phyloP scores from a whole-genome alignment of 495 filamentous ascomycete genomes.

The Aspergillus saccharolyticus region DNA sequence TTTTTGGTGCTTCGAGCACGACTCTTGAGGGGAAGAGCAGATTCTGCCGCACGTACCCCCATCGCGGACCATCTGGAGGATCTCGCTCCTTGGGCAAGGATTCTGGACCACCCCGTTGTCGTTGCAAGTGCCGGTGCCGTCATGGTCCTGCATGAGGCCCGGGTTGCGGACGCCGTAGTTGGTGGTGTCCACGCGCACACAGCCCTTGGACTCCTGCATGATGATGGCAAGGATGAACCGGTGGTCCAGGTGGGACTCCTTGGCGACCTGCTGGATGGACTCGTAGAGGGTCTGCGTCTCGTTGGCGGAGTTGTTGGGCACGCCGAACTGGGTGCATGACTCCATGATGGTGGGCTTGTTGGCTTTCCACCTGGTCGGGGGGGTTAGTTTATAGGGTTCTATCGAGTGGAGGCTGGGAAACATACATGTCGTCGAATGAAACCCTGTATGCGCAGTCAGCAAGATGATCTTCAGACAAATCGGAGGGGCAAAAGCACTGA shows the following conservation, averaged over 20 bases:
- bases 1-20: not conserved
- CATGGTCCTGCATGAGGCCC: not conserved
- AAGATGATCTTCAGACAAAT: too few relatives aligned
- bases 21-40: not conserved
- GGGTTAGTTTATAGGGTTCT: too few relatives aligned
- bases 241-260: not conserved
- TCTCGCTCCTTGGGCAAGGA: not conserved
- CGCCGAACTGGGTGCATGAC: not conserved
- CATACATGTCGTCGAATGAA: not conserved
- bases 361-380: too few relatives aligned
- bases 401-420: too few relatives aligned
- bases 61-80: constrained; percentile 1
- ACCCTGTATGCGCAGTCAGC: not conserved
- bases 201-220: not conserved
- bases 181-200: not conserved
- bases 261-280: not conserved
- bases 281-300: not conserved
- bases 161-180: not conserved
- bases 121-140: not conserved
- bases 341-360: not conserved
- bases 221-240: not conserved
- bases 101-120: not conserved
- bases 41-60: not conserved
- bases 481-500: too few relatives aligned
- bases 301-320: not conserved